A percentile compares a stretch with the other conserved stretches of the same genome.
Conservation (phyloP, 306 rosid genomes). For the Carpinus viminea region DNA sequence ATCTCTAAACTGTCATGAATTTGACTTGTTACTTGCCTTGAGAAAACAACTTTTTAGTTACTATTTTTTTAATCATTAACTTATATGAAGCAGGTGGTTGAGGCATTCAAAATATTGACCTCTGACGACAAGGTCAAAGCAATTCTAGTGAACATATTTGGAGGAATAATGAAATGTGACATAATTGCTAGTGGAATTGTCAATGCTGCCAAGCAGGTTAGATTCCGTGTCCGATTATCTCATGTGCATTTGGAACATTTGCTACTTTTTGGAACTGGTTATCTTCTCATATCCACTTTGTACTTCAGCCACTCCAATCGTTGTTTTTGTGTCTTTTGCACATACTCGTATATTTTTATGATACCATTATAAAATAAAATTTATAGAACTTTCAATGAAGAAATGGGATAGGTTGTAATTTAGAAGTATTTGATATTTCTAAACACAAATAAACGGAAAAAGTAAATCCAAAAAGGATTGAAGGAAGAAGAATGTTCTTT, state of each 20-base stretch:
- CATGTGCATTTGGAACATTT: not conserved
- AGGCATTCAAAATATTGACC: conserved; percentile 95
- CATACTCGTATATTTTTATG: not conserved
- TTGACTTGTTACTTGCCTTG: not conserved
- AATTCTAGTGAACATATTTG: conserved; percentile 94
- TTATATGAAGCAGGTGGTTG: conserved; percentile 69
- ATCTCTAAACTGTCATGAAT: not conserved
- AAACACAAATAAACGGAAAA: not conserved
- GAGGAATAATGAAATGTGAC: conserved; percentile 99
- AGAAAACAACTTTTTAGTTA: not conserved
- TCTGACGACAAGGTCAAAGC: conserved; percentile 97
- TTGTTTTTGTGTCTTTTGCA: not conserved
- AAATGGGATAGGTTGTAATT: not conserved
- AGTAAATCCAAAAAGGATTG: not conserved
- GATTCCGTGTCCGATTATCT: conserved; percentile 8
- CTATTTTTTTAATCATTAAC: conserved; percentile 20
- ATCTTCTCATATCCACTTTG: conserved; percentile 5
- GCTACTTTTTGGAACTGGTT: not conserved
- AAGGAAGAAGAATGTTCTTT: not conserved
- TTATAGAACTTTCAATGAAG: not conserved
- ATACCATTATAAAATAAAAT: not conserved
- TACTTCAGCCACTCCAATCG: conserved; percentile 13
- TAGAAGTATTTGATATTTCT: not conserved
- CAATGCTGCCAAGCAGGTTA: conserved; percentile 93
- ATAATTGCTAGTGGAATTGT: conserved; percentile 97